These are phyloP conservation scores for Mycena galopus DNA, from an alignment of 768 basidiomycete genomes.

Conservation along the genomic window DNA sequence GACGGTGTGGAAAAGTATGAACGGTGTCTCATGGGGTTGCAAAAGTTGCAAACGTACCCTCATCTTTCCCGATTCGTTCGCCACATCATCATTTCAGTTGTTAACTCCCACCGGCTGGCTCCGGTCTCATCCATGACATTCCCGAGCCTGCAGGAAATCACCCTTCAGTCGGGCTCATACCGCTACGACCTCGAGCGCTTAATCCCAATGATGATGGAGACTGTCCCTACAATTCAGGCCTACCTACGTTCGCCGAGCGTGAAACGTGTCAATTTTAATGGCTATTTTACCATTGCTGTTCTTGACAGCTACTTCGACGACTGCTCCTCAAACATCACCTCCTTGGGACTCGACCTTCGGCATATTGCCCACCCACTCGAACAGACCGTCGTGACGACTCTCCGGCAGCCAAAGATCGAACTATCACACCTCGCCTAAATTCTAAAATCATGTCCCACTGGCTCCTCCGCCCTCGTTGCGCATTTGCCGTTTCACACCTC, in stretches of 20 bases:
- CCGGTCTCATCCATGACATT: background rate
- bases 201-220: background rate
- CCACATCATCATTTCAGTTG: slow-evolving; percentile 3
- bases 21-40: background rate
- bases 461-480: slow-evolving; percentile 1
- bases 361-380: background rate
- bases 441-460: background rate
- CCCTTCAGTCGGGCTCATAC: background rate
- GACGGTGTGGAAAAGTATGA: background rate
- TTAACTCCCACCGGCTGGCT: background rate
- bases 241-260: background rate
- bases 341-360: background rate
- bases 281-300: background rate
- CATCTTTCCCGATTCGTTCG: slow-evolving; percentile 5
- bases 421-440: background rate
- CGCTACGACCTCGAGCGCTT: background rate
- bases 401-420: background rate
- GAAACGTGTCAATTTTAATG: background rate
- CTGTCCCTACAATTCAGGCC: background rate
- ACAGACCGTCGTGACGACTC: too few relatives aligned
- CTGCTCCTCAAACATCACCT: background rate
- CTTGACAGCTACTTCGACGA: background rate
- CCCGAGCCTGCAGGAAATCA: slow-evolving; percentile 5
- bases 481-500: background rate
- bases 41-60: background rate